Evolutionary conservation across 2,329 filamentous ascomycete genomes (phyloP).

Genomic region (Fusarium albosuccineum): DNA sequence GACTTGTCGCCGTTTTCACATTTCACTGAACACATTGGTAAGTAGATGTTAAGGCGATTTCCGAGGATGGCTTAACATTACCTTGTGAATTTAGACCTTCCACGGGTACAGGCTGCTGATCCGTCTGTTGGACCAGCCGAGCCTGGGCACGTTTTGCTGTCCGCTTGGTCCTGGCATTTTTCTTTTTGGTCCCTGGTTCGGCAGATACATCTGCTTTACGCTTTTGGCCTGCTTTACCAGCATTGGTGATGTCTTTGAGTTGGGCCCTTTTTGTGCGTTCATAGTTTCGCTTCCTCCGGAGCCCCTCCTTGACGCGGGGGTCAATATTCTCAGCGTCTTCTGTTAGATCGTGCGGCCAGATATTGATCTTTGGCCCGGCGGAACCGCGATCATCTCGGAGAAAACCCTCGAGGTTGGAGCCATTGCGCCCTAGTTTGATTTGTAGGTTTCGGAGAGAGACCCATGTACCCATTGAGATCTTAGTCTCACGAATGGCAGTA

Average conservation of each 20-base stretch:
- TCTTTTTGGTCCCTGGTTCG: conserved; percentile 43
- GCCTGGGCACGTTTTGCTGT: conserved; percentile 32
- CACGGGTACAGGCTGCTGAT: conserved; percentile 44
- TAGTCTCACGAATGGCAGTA: conserved; percentile 61
- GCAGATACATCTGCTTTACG: conserved; percentile 50
- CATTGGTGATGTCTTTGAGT: conserved; percentile 54
- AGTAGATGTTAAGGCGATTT: conserved; percentile 2
- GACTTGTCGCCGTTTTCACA: conserved; percentile 59
- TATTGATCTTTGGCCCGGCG: conserved; percentile 63
- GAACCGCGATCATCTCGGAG: conserved; percentile 71
- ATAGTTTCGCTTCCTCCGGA: conserved; percentile 76
- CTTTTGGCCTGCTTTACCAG: conserved; percentile 55
- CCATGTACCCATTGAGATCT: conserved; percentile 71
- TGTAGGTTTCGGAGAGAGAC: conserved; percentile 79
- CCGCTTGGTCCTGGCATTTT: conserved; percentile 46
- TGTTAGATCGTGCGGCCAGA: conserved; percentile 63
- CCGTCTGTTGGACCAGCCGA: conserved; percentile 23
- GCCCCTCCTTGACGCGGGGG: conserved; percentile 66
- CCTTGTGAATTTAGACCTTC: conserved; percentile 50
- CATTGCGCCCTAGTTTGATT: conserved; percentile 68
- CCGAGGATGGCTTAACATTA: conserved; percentile 29
- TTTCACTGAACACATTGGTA: conserved; percentile 54
- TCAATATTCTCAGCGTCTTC: conserved; percentile 59
- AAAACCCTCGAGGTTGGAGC: conserved; percentile 75
- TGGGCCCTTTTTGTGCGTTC: conserved; percentile 60